Evolutionary conservation across 2,329 filamentous ascomycete genomes (phyloP).

Genomic region (Fusarium transvaalense): DNA sequence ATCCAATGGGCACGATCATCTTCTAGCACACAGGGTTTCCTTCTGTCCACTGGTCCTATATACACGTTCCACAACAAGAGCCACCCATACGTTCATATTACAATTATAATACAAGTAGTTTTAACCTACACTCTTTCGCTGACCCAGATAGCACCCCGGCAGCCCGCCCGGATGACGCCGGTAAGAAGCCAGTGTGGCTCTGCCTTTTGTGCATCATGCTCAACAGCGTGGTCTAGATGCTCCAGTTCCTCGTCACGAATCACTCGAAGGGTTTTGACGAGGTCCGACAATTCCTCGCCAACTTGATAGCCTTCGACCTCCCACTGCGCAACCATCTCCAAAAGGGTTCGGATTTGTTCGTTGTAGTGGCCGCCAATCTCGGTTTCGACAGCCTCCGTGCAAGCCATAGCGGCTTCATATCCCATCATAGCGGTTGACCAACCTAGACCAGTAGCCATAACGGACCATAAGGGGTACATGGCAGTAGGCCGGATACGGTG

Average conservation of each 20-base stretch:
- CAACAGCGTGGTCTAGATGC: constrained; percentile 94
- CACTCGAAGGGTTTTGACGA: constrained; percentile 80
- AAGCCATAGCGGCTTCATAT: constrained; percentile 96
- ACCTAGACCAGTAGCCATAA: constrained; percentile 82
- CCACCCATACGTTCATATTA: constrained; percentile 35
- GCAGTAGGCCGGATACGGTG: constrained; percentile 93
- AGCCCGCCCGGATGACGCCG: constrained; percentile 88
- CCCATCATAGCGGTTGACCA: constrained; percentile 93
- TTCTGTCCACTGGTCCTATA: constrained; percentile 31
- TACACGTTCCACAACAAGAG: constrained; percentile 35
- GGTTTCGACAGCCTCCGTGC: constrained; percentile 97
- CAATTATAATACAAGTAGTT: constrained; percentile 47
- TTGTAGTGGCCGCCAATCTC: constrained; percentile 98
- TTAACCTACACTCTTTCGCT: constrained; percentile 74
- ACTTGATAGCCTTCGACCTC: constrained; percentile 82
- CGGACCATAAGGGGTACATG: constrained; percentile 90
- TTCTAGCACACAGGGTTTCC: constrained; percentile 21
- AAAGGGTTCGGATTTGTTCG: constrained; percentile 82
- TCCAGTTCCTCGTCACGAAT: constrained; percentile 97
- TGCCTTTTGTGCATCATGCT: constrained; percentile 91
- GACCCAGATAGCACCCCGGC: constrained; percentile 91
- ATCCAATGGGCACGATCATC: constrained; percentile 35
- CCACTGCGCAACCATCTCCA: constrained; percentile 84
- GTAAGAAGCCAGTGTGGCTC: constrained; percentile 91
- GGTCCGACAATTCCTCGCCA: constrained; percentile 78